A percentile compares a stretch with the other conserved stretches of the same genome.
phyloP scores from a whole-genome alignment of 352 stramenopile species.

The Pythium scleroteichum region DNA sequence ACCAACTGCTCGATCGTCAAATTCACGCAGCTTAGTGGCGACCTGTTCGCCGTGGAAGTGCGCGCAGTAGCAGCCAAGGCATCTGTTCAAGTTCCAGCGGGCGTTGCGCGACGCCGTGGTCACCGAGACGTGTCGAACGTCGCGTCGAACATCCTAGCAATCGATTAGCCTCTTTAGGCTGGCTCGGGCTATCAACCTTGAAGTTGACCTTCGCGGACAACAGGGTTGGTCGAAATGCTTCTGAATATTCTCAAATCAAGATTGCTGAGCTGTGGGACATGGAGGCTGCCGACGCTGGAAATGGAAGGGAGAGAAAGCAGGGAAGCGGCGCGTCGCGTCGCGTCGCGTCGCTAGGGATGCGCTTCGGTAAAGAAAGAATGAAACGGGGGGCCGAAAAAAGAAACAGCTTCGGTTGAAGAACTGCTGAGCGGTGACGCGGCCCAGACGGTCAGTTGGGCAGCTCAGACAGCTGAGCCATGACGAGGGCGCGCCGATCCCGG shows the following conservation, averaged over 20 bases:
- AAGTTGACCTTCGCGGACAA: neutral
- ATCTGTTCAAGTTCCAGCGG: slow-evolving; percentile 19
- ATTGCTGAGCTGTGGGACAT: neutral
- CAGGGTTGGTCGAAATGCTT: neutral
- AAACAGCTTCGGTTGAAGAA: slow-evolving; percentile 16
- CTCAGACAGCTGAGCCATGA: slow-evolving; percentile 23
- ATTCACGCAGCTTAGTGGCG: slow-evolving; percentile 44
- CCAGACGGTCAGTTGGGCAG: slow-evolving; percentile 17
- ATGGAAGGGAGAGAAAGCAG: slow-evolving; percentile 9
- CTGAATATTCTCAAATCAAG: too few species aligned
- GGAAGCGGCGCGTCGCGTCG: slow-evolving; percentile 18
- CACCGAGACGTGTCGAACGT: slow-evolving; percentile 3
- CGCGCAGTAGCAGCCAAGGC: neutral
- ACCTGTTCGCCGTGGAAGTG: slow-evolving; percentile 37
- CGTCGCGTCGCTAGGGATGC: slow-evolving; percentile 13
- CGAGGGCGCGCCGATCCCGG: slow-evolving; percentile 11
- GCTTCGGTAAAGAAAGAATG: slow-evolving; percentile 28
- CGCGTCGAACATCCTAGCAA: slow-evolving; percentile 22
- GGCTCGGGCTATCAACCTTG: too few species aligned
- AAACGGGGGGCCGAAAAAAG: slow-evolving; percentile 30
- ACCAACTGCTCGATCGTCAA: slow-evolving; percentile 32
- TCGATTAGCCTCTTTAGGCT: neutral
- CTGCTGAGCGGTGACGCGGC: neutral
- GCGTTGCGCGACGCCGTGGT: neutral
- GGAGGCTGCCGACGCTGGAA: too few species aligned